phyloP scores from a whole-genome alignment of 177 flowering plant species.

The Vitis hybrid region DNA sequence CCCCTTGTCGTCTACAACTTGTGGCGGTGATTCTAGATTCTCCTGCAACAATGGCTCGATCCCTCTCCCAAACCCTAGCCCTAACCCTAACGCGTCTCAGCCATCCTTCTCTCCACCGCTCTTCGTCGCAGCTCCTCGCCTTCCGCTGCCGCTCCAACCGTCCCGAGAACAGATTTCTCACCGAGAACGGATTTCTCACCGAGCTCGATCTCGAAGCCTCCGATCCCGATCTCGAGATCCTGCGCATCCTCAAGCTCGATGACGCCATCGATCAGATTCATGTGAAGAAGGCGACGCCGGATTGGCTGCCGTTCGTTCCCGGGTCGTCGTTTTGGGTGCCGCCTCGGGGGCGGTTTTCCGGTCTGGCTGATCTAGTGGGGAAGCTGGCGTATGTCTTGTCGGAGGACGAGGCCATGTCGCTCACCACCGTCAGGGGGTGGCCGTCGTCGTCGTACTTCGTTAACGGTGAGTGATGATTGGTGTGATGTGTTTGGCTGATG shows the following conservation, averaged over 20 bases:
- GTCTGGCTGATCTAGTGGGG: conserved; percentile 50
- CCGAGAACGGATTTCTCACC: conserved; percentile 17
- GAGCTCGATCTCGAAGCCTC: conserved; percentile 16
- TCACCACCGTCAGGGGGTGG: conserved; percentile 61
- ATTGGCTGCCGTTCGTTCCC: conserved; percentile 84
- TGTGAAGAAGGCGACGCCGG: conserved; percentile 65
- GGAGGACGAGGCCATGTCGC: conserved; percentile 47
- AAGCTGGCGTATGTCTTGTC: conserved; percentile 39
- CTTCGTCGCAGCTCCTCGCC: conserved; percentile 18
- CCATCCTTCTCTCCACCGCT: conserved; percentile 6
- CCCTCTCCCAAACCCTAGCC: conserved; percentile 31
- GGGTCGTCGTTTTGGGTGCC: conserved; percentile 96
- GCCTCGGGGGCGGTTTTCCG: conserved; percentile 38
- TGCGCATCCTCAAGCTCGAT: conserved; percentile 41
- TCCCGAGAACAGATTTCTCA: conserved; percentile 15
- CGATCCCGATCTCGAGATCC: conserved; percentile 26
- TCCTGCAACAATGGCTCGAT: conserved; percentile 20
- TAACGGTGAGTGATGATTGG: conserved; percentile 28
- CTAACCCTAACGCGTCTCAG: conserved; percentile 9
- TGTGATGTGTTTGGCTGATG: neutral
- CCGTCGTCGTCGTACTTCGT: conserved; percentile 61
- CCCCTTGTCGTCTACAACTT: too few species aligned
- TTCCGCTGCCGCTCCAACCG: conserved; percentile 37
- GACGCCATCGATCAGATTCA: conserved; percentile 66
- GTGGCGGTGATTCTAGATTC: too few species aligned